phyloP scores from a whole-genome alignment of 164 flowering plant species.

The Chloranthus sessilifolius region DNA sequence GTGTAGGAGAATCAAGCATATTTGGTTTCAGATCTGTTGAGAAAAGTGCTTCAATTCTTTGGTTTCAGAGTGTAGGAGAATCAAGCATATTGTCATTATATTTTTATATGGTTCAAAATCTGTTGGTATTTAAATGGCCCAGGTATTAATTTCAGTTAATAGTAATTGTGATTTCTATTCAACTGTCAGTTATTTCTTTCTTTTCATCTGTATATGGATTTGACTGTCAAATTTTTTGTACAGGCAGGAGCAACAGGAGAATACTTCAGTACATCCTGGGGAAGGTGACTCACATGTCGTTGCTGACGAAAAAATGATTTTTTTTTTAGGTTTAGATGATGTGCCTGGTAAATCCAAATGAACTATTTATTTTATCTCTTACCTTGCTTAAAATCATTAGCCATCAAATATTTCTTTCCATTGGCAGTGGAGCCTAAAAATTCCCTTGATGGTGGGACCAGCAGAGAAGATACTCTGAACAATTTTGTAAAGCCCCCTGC shows the following conservation, averaged over 20 bases:
- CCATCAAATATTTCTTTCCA: conserved; percentile 10
- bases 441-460: conserved; percentile 31
- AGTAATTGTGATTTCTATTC: too few relatives aligned
- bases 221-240: too few relatives aligned
- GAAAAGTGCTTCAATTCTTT: too few relatives aligned
- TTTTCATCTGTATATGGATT: too few relatives aligned
- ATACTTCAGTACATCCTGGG: conserved; percentile 30
- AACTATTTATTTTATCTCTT: not conserved
- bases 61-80: too few relatives aligned
- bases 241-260: conserved; percentile 56
- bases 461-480: conserved; percentile 33
- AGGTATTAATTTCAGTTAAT: too few relatives aligned
- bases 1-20: too few relatives aligned
- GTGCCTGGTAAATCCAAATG: conserved; percentile 49
- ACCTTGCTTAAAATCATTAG: not conserved
- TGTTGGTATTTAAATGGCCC: too few relatives aligned
- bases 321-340: conserved; percentile 69
- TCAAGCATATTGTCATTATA: too few relatives aligned
- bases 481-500: conserved; percentile 79
- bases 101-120: too few relatives aligned
- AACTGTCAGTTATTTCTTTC: not conserved
- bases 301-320: conserved; percentile 53
- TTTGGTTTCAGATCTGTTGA: too few relatives aligned
- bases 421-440: conserved; percentile 75
- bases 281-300: conserved; percentile 26